These are phyloP conservation scores for Lasiodiplodia sp. DNA, from an alignment of 2,329 filamentous ascomycete species.

Conservation along the genomic window DNA sequence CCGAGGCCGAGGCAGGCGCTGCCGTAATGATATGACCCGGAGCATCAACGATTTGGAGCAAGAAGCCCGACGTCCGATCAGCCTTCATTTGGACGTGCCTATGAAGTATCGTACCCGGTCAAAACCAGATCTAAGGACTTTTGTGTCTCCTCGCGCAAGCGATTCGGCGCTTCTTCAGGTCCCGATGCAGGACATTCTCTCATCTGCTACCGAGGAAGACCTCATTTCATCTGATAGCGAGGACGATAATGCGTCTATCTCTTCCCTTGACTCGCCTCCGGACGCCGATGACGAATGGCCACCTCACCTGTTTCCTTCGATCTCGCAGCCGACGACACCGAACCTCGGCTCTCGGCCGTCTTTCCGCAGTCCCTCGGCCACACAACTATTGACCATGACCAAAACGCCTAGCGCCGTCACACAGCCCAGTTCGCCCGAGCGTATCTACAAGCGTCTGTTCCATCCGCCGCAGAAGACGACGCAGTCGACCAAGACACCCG, in stretches of 20 bases:
- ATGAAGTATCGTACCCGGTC: background rate
- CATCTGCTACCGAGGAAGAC: constrained; percentile 30
- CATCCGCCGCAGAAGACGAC: constrained; percentile 37
- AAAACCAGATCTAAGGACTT: background rate
- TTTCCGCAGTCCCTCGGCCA: constrained; percentile 33
- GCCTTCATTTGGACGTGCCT: constrained; percentile 21
- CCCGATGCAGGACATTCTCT: constrained; percentile 24
- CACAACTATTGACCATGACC: constrained; percentile 29
- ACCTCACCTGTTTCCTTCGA: constrained; percentile 37
- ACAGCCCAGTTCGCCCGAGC: constrained; percentile 48
- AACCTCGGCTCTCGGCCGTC: constrained; percentile 24
- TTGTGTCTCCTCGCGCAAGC: constrained; percentile 14
- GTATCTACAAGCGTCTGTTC: constrained; percentile 52
- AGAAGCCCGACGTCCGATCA: constrained; percentile 13
- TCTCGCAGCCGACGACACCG: constrained; percentile 41
- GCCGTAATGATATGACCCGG: constrained; percentile 14
- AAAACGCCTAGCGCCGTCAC: constrained; percentile 27
- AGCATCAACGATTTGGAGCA: constrained; percentile 23
- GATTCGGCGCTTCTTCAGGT: constrained; percentile 27
- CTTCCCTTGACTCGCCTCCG: constrained; percentile 36
- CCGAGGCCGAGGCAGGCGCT: constrained; percentile 17
- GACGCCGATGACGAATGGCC: constrained; percentile 29
- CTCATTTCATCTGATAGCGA: constrained; percentile 27
- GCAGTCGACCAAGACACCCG: constrained; percentile 12
- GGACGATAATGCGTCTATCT: constrained; percentile 29